Evolutionary conservation across 805 yeast species (phyloP).

Genomic region (Candida maesae): DNA sequence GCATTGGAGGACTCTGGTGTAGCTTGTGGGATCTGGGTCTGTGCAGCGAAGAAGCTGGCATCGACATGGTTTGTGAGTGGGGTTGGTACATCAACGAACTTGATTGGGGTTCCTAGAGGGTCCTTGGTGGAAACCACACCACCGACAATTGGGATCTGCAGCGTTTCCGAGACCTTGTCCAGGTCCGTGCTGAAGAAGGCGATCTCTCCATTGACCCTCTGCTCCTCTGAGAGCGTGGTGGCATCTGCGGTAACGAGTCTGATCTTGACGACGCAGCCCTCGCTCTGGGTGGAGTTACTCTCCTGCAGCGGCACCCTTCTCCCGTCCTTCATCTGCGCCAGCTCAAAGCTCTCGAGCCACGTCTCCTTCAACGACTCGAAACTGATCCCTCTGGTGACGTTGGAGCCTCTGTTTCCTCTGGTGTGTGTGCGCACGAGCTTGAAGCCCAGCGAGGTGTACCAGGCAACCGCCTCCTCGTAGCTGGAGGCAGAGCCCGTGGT

Average conservation of each 20-base stretch:
- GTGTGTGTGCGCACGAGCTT: conserved; percentile 54
- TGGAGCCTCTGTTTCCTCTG: conserved; percentile 47
- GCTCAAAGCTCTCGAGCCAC: conserved; percentile 71
- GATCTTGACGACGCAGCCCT: conserved; percentile 46
- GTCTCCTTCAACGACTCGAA: conserved; percentile 63
- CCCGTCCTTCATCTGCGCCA: conserved; percentile 55
- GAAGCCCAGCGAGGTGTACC: conserved; percentile 62
- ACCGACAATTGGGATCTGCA: conserved; percentile 16
- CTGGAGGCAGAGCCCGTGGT: conserved; percentile 47
- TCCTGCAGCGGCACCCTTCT: conserved; percentile 52
- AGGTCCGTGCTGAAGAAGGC: conserved; percentile 41
- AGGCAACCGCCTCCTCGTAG: conserved; percentile 47
- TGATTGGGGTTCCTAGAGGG: conserved; percentile 62
- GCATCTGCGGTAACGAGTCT: conserved; percentile 32
- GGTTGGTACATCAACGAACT: conserved; percentile 25
- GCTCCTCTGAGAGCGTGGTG: conserved; percentile 21
- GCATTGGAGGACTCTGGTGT: not conserved
- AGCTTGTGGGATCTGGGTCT: not conserved
- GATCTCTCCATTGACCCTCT: conserved; percentile 33
- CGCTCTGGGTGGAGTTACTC: conserved; percentile 34
- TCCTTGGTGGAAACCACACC: conserved; percentile 37
- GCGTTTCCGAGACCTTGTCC: conserved; percentile 23
- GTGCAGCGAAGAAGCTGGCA: conserved; percentile 18
- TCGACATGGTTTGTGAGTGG: conserved; percentile 16
- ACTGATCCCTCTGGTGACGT: conserved; percentile 49